Evolutionary conservation across 106 monocot genomes (phyloP), one percentile per base, ranked within the genome.

Genomic region (Dendrobium chrysotoxum): DNA sequence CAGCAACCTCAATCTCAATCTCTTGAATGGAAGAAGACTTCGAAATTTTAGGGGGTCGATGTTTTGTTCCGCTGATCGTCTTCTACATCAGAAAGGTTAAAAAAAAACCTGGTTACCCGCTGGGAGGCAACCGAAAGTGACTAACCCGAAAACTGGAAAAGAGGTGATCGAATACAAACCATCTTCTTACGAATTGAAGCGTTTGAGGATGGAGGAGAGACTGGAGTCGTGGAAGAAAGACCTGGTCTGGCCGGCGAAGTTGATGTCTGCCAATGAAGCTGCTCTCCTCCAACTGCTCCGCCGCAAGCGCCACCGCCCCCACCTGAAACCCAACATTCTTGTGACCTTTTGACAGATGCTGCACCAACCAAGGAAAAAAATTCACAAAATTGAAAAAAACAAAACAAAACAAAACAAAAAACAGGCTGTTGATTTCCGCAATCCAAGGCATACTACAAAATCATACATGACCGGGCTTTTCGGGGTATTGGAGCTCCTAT

Each of bases 1-100:
- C 98, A 0, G 98, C 98, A 10, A 99, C 92, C 85, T 99, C 98
- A 18, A 99, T 91, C 86, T 93, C 93, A 67, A 93, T 90, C 57
- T 94, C 89, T 28, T 92, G 91, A 15, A 89, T 88, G 25, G 85
- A 87, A 76, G 89, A 88, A 2, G 92, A 20, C 5, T 87, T 89
- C 1, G 83, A 71, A 9, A 85, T 80, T 84, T 99, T 99, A 17
- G 92, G 89, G 3, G 85, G 92, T 78, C 87, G 84, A 7, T 91
- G 86, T 87, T 92, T 92, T 1, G 66, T 25, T 25, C 82, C 89
- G 23, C 57, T 79, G 38, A 88, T 81, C 42, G 79, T 80, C 72
- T 91, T 91, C 98, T 92, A 85, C 75, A 71, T 35, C 35, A 35
- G 35, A 35, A 35, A 35, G 35, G 31, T 0, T 0, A 61, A 6